These are phyloP conservation scores for Verticillium tricorpus DNA, from an alignment of 2,329 filamentous ascomycete species.

Conservation along the genomic window DNA sequence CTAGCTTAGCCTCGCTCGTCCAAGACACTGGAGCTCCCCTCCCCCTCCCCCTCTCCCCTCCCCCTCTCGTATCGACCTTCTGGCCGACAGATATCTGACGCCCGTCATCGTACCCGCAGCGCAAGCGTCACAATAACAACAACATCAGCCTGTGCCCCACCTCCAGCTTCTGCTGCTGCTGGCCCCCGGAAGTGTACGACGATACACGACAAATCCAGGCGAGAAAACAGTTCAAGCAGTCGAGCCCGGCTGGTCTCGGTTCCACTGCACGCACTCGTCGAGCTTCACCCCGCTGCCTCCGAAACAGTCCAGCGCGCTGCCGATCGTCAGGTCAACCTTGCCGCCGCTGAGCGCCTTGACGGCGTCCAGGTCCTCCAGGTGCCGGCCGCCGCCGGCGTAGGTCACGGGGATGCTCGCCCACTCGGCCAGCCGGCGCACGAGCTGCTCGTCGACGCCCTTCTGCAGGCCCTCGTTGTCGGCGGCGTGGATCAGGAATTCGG, in stretches of 20 bases:
- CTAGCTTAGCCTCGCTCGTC: neutral
- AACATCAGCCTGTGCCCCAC: neutral
- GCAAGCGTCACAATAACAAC: neutral
- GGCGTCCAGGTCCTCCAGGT: slow-evolving; percentile 73
- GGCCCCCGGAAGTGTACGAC: neutral
- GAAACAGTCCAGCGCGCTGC: slow-evolving; percentile 94
- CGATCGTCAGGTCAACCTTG: slow-evolving; percentile 89
- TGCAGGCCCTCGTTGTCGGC: slow-evolving; percentile 96
- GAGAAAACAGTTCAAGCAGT: neutral
- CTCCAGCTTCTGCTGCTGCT: neutral
- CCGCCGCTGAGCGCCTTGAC: slow-evolving; percentile 76
- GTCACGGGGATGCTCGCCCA: slow-evolving; percentile 95
- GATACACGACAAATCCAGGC: neutral
- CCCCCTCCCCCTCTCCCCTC: too few species aligned
- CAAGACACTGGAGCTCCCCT: neutral
- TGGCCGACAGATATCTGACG: slow-evolving; percentile 1
- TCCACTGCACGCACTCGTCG: slow-evolving; percentile 88
- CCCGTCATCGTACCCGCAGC: slow-evolving; percentile 6
- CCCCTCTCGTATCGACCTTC: neutral
- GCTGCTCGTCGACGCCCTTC: slow-evolving; percentile 79
- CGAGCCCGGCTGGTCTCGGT: slow-evolving; percentile 33
- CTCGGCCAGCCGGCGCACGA: slow-evolving; percentile 70
- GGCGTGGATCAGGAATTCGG: slow-evolving; percentile 94
- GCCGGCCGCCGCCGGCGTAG: slow-evolving; percentile 89
- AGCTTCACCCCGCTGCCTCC: slow-evolving; percentile 83